A percentile compares a stretch with the other conserved stretches of the same genome.
phyloP scores from a whole-genome alignment of 192 early-diverging fungal species.

The Chytriomyces sp. region DNA sequence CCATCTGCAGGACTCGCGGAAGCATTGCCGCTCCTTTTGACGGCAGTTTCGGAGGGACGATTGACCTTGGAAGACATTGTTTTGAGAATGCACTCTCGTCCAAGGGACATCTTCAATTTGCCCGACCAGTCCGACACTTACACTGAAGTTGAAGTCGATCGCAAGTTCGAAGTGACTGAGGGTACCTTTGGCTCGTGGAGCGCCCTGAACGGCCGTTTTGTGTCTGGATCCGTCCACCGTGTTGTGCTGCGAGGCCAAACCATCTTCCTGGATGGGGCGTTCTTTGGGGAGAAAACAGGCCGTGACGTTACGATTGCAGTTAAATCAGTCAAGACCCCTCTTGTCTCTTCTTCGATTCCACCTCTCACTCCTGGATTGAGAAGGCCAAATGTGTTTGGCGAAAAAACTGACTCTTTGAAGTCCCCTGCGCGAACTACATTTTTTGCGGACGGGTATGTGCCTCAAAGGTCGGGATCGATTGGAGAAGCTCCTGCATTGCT shows the following conservation, averaged over 20 bases:
- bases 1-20: conserved; percentile 66
- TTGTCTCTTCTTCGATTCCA: conserved; percentile 12
- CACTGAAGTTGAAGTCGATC: conserved; percentile 91
- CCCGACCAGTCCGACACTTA: conserved; percentile 92
- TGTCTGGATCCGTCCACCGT: conserved; percentile 80
- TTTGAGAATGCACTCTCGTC: conserved; percentile 79
- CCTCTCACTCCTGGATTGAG: conserved; percentile 11
- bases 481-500: conserved; percentile 20
- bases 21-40: conserved; percentile 76
- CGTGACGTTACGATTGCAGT: conserved; percentile 61
- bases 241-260: conserved; percentile 88
- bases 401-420: neutral
- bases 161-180: conserved; percentile 51
- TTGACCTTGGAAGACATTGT: conserved; percentile 80
- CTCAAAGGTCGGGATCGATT: neutral
- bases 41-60: conserved; percentile 79
- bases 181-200: conserved; percentile 54
- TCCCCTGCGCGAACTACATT: conserved; percentile 15
- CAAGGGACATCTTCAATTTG: conserved; percentile 88
- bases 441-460: neutral
- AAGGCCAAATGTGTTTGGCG: neutral
- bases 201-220: conserved; percentile 64
- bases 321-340: conserved; percentile 41
- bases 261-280: conserved; percentile 82
- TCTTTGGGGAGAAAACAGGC: conserved; percentile 56